phyloP scores from a whole-genome alignment of 2,329 filamentous ascomycete species.

The Tolypocladium ophioglossoides region DNA sequence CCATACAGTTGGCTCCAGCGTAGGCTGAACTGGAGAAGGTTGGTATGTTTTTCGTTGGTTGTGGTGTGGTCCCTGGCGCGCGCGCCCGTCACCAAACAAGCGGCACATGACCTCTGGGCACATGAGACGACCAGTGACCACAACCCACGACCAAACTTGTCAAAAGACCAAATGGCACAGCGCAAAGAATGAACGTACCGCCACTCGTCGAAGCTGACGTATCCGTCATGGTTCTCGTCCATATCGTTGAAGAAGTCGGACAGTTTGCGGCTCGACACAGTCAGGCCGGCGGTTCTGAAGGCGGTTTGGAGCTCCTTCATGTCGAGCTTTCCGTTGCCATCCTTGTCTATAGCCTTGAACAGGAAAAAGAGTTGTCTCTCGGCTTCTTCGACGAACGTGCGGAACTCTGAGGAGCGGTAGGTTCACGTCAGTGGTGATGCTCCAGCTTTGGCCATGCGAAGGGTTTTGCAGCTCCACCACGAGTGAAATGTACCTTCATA shows the following conservation, averaged over 20 bases:
- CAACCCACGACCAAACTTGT: background rate
- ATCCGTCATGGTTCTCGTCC: slow-evolving; percentile 79
- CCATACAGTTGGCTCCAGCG: background rate
- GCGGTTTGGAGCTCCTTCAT: slow-evolving; percentile 73
- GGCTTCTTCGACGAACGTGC: slow-evolving; percentile 74
- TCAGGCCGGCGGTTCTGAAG: slow-evolving; percentile 67
- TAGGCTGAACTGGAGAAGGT: background rate
- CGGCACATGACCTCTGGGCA: slow-evolving; percentile 11
- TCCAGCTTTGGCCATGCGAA: background rate
- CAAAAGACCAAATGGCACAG: background rate
- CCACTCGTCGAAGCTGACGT: slow-evolving; percentile 91
- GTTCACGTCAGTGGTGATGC: background rate
- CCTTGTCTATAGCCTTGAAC: slow-evolving; percentile 78
- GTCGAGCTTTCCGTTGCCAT: slow-evolving; percentile 77
- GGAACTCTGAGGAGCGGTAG: slow-evolving; percentile 59
- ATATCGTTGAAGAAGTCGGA: slow-evolving; percentile 83
- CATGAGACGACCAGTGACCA: slow-evolving; percentile 4
- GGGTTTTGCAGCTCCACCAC: background rate
- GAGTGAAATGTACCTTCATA: slow-evolving; percentile 58
- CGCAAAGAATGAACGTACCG: slow-evolving; percentile 50
- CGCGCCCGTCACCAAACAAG: slow-evolving; percentile 1
- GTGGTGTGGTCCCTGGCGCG: background rate
- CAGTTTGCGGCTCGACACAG: slow-evolving; percentile 66
- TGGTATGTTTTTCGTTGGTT: background rate
- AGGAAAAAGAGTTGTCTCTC: slow-evolving; percentile 74